Evolutionary conservation across 805 yeast species (phyloP).

Genomic region (Kuraishia piskuri): DNA sequence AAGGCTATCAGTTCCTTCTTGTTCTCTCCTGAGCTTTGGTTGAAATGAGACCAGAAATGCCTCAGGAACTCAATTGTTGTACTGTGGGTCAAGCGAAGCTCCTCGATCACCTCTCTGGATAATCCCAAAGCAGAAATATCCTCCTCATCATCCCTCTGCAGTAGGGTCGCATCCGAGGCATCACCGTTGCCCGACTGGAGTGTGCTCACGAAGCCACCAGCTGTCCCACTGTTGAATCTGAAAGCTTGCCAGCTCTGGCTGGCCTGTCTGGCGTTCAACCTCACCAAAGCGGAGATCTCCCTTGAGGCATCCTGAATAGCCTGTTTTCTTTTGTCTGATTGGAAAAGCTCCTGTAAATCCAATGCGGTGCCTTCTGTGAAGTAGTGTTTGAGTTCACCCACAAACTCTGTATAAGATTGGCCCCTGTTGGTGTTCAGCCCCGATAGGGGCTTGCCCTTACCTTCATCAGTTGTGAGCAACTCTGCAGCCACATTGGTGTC

Average conservation of each 20-base stretch:
- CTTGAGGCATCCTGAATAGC: slow-evolving; percentile 31
- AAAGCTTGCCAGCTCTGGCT: slow-evolving; percentile 32
- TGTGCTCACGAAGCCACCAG: not conserved
- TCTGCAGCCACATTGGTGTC: slow-evolving; percentile 15
- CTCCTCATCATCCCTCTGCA: slow-evolving; percentile 3
- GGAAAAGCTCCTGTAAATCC: slow-evolving; percentile 19
- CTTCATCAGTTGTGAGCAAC: slow-evolving; percentile 9
- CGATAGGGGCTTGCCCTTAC: slow-evolving; percentile 13
- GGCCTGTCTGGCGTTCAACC: slow-evolving; percentile 45
- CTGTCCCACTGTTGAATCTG: slow-evolving; percentile 6
- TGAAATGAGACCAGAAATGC: slow-evolving; percentile 66
- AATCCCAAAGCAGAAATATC: slow-evolving; percentile 6
- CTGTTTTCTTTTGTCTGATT: slow-evolving; percentile 16
- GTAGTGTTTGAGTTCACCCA: slow-evolving; percentile 12
- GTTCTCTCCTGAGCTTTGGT: slow-evolving; percentile 22
- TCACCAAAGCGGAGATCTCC: slow-evolving; percentile 39
- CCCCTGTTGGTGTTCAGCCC: slow-evolving; percentile 14
- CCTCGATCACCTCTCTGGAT: slow-evolving; percentile 34
- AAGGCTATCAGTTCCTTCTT: slow-evolving; percentile 23
- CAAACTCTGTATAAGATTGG: slow-evolving; percentile 14
- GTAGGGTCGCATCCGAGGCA: not conserved
- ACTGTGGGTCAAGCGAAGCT: slow-evolving; percentile 53
- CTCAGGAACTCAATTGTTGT: slow-evolving; percentile 69
- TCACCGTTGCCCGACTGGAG: not conserved
- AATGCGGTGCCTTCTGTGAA: slow-evolving; percentile 9